These are phyloP conservation scores for Hypsizygus marmoreus DNA, from an alignment of 768 basidiomycete species.

Conservation along the genomic window DNA sequence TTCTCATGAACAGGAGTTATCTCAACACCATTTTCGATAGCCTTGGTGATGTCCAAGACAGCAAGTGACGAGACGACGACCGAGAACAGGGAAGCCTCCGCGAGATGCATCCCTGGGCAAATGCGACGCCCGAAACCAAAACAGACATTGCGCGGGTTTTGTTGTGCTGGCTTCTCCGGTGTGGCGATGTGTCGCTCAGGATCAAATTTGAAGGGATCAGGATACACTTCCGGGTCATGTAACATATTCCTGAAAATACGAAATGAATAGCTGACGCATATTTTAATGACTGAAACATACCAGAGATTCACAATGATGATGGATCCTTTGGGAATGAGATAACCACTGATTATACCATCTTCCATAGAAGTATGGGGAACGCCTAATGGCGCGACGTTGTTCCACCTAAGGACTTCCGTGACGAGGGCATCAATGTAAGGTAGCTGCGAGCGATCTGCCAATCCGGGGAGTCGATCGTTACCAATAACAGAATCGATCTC, in stretches of 20 bases:
- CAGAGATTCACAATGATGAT: constrained; percentile 50
- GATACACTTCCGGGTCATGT: constrained; percentile 49
- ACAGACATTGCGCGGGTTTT: constrained; percentile 40
- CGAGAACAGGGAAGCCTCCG: constrained; percentile 51
- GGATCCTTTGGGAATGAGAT: constrained; percentile 50
- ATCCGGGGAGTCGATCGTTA: constrained; percentile 35
- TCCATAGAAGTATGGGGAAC: constrained; percentile 48
- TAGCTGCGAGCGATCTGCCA: constrained; percentile 43
- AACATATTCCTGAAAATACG: constrained; percentile 47
- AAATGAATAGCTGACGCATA: neutral
- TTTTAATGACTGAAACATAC: constrained; percentile 27
- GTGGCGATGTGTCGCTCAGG: constrained; percentile 45
- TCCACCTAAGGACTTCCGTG: constrained; percentile 52
- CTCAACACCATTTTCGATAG: constrained; percentile 44
- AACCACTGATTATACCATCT: constrained; percentile 44
- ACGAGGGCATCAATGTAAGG: constrained; percentile 51
- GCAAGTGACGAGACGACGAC: constrained; percentile 46
- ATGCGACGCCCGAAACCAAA: constrained; percentile 53
- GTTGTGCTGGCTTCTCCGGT: constrained; percentile 30
- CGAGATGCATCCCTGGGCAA: constrained; percentile 52
- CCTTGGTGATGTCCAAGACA: constrained; percentile 48
- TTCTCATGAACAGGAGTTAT: constrained; percentile 47
- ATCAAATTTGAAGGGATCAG: constrained; percentile 50
- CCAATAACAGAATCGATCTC: constrained; percentile 51
- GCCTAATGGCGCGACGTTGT: constrained; percentile 46